These are phyloP conservation scores for Fusarium palustre DNA, from an alignment of 2,329 filamentous ascomycete species.

Conservation along the genomic window DNA sequence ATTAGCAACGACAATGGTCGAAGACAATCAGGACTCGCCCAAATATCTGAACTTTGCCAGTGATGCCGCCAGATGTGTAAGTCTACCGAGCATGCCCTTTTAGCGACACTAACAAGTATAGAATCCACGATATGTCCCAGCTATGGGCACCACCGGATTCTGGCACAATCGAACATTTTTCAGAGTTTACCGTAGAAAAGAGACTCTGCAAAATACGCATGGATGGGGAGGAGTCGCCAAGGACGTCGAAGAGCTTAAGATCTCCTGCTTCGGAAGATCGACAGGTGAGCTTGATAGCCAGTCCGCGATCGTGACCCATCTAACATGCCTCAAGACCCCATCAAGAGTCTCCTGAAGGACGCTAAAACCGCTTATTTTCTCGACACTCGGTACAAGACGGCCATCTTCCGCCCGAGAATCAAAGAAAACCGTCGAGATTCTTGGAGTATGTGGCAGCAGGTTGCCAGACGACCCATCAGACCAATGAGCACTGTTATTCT, in stretches of 20 bases:
- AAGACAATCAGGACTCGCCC: conserved; percentile 52
- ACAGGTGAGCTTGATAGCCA: conserved; percentile 41
- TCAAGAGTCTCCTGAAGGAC: conserved; percentile 67
- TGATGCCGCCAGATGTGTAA: conserved; percentile 63
- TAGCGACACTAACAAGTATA: conserved; percentile 31
- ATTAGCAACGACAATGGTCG: conserved; percentile 53
- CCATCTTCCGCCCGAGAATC: conserved; percentile 65
- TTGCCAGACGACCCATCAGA: conserved; percentile 72
- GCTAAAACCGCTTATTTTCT: conserved; percentile 65
- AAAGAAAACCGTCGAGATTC: conserved; percentile 60
- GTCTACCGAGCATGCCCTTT: conserved; percentile 22
- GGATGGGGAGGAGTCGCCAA: conserved; percentile 56
- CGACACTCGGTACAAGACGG: conserved; percentile 67
- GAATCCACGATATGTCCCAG: conserved; percentile 65
- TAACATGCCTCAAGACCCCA: conserved; percentile 55
- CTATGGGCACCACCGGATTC: conserved; percentile 64
- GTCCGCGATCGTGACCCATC: neutral
- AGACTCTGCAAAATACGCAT: conserved; percentile 53
- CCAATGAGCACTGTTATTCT: conserved; percentile 82
- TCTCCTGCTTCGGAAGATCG: conserved; percentile 66
- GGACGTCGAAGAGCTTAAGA: conserved; percentile 64
- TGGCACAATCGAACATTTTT: conserved; percentile 67
- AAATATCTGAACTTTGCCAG: conserved; percentile 70
- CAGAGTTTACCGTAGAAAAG: conserved; percentile 59
- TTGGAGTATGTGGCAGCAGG: conserved; percentile 63